These are phyloP conservation scores for Sarcomyxa edulis DNA, from an alignment of 768 basidiomycete species.

Conservation along the genomic window DNA sequence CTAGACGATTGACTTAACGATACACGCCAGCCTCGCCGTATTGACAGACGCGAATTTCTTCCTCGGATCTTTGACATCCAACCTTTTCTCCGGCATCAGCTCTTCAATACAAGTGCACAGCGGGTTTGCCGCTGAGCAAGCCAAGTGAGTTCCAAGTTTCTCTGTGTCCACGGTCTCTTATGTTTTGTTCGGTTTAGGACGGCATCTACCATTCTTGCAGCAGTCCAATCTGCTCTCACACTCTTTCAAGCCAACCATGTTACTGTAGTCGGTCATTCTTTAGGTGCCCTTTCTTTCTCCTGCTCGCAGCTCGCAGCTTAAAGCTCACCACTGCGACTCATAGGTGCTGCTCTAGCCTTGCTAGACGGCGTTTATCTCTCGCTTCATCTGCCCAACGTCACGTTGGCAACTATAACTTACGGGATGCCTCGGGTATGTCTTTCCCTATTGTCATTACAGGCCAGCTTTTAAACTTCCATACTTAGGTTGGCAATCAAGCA, in stretches of 20 bases:
- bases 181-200: constrained; percentile 24
- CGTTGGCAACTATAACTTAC: constrained; percentile 29
- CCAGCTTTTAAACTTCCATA: neutral
- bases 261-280: constrained; percentile 42
- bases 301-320: neutral
- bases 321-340: neutral
- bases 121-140: constrained; percentile 39
- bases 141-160: constrained; percentile 29
- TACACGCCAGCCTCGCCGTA: constrained; percentile 28
- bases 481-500: constrained; percentile 50
- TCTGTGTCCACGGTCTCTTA: too few species aligned
- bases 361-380: constrained; percentile 54
- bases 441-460: constrained; percentile 15
- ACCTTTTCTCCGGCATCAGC: constrained; percentile 41
- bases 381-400: constrained; percentile 36
- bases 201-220: constrained; percentile 32
- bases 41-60: constrained; percentile 32
- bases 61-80: constrained; percentile 24
- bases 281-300: constrained; percentile 26
- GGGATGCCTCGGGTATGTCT: constrained; percentile 37
- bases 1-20: too few species aligned
- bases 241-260: constrained; percentile 29
- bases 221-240: constrained; percentile 31
- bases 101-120: constrained; percentile 35
- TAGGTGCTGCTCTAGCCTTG: constrained; percentile 49